Evolutionary conservation across 306 rosid genomes (phyloP).

Genomic region (Benincasa hispida): DNA sequence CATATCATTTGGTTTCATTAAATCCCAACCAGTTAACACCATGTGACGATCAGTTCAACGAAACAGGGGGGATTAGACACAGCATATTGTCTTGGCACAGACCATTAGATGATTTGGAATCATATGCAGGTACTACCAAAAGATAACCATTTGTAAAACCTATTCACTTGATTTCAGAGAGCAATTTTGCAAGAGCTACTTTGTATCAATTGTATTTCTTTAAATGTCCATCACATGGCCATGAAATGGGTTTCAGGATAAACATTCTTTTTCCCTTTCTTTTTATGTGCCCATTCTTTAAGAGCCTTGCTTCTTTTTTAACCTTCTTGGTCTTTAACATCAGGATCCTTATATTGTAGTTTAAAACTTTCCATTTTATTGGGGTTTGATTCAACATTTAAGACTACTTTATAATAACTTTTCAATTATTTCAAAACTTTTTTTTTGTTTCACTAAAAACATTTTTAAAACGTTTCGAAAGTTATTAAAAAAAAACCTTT

Average conservation of each 20-base stretch:
- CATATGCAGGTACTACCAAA: constrained; percentile 14
- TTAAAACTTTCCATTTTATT: not conserved
- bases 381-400: not conserved
- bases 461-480: too few species aligned
- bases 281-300: too few species aligned
- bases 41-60: constrained; percentile 30
- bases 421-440: too few species aligned
- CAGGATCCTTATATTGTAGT: not conserved
- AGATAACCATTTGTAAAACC: not conserved
- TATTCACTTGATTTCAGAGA: not conserved
- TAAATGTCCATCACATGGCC: not conserved
- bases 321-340: not conserved
- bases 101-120: constrained; percentile 28
- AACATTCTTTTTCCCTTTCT: too few species aligned
- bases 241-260: not conserved
- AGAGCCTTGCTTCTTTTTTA: too few species aligned
- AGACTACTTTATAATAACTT: too few species aligned
- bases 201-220: not conserved
- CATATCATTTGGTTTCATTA: constrained; percentile 10
- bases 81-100: constrained; percentile 61
- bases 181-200: not conserved
- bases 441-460: too few species aligned
- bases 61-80: constrained; percentile 32
- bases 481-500: too few species aligned
- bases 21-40: constrained; percentile 5